phyloP scores from a whole-genome alignment of 768 basidiomycete genomes.

The Lanmaoa pseudosensibilis region DNA sequence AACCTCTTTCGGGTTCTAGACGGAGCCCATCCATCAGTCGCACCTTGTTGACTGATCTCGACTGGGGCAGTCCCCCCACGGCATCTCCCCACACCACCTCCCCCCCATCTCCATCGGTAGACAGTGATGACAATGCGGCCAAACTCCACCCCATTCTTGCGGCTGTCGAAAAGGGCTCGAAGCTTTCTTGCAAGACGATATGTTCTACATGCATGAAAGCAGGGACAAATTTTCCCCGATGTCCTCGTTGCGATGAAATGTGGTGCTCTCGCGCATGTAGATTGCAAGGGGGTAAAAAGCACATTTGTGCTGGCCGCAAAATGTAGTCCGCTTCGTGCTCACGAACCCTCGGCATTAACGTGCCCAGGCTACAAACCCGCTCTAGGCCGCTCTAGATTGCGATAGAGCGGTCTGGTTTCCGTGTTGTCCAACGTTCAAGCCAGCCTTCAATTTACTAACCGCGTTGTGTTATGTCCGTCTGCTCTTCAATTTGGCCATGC shows the following conservation, averaged over 20 bases:
- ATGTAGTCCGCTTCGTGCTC: slow-evolving; percentile 6
- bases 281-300: slow-evolving; percentile 50
- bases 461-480: not conserved
- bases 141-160: slow-evolving; percentile 47
- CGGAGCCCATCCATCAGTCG: slow-evolving; percentile 45
- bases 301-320: slow-evolving; percentile 39
- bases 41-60: slow-evolving; percentile 33
- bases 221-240: slow-evolving; percentile 61
- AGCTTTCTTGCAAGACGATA: slow-evolving; percentile 40
- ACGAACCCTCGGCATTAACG: not conserved
- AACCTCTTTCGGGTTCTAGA: slow-evolving; percentile 13
- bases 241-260: slow-evolving; percentile 54
- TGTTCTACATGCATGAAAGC: slow-evolving; percentile 55
- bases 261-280: slow-evolving; percentile 70
- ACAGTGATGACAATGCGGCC: slow-evolving; percentile 5
- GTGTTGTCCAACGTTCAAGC: no score
- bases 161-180: slow-evolving; percentile 52
- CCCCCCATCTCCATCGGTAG: slow-evolving; percentile 21
- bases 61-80: slow-evolving; percentile 11
- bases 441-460: no score
- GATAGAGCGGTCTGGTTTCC: no score
- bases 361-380: not conserved
- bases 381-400: no score
- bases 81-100: slow-evolving; percentile 9
- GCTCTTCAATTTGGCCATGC: not conserved